phyloP scores from a whole-genome alignment of 805 yeast species.

The Candida qinlingensis region DNA sequence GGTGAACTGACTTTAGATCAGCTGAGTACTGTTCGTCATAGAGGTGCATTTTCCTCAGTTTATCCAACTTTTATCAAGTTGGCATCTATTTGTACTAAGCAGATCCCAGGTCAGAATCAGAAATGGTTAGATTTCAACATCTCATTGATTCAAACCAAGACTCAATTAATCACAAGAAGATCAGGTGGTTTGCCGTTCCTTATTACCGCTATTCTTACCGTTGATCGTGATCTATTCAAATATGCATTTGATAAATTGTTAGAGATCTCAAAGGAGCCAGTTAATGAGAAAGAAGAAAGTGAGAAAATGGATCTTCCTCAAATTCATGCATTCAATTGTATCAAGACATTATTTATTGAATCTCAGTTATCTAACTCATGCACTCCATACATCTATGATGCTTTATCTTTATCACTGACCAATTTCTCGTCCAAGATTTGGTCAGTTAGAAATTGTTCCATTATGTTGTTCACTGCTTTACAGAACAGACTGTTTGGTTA shows the following conservation, averaged over 20 bases:
- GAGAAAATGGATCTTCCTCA: constrained; percentile 76
- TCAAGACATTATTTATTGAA: constrained; percentile 70
- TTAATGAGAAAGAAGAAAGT: constrained; percentile 39
- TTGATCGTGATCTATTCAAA: constrained; percentile 35
- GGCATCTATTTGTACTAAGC: constrained; percentile 50
- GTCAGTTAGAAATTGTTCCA: constrained; percentile 89
- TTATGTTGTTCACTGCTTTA: constrained; percentile 85
- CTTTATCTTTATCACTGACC: constrained; percentile 54
- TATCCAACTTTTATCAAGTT: constrained; percentile 72
- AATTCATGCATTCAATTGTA: constrained; percentile 88
- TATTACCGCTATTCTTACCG: constrained; percentile 64
- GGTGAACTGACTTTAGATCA: constrained; percentile 62
- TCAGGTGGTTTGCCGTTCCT: constrained; percentile 90
- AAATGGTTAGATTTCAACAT: constrained; percentile 60
- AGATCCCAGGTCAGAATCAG: constrained; percentile 36
- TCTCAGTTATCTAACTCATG: constrained; percentile 54
- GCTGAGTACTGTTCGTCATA: constrained; percentile 69
- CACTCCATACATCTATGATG: constrained; percentile 46
- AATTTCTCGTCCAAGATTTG: constrained; percentile 66
- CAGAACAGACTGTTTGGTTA: constrained; percentile 78
- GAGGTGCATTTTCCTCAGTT: constrained; percentile 89
- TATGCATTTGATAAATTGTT: constrained; percentile 48
- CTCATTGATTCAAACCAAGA: constrained; percentile 42
- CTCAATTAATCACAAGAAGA: constrained; percentile 76
- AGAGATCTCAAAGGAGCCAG: constrained; percentile 48